These are phyloP conservation scores for Styphnolobium japonicum DNA, from an alignment of 306 rosid genomes.

Conservation along the genomic window DNA sequence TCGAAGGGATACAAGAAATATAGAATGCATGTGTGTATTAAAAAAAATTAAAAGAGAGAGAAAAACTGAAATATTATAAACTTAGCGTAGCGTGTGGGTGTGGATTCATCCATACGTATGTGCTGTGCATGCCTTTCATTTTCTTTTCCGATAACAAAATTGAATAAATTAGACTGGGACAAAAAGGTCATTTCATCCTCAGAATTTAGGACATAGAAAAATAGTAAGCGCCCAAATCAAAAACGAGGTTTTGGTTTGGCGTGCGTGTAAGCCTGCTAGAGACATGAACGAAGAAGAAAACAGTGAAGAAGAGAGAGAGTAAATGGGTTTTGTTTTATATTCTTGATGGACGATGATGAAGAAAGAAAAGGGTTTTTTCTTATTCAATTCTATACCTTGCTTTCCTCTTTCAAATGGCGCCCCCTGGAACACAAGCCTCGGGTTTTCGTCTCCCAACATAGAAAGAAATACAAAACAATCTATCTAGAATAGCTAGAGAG, in stretches of 20 bases:
- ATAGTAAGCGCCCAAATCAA: background rate
- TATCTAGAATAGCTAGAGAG: too few relatives aligned
- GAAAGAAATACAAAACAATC: too few relatives aligned
- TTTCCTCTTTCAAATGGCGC: constrained; percentile 27
- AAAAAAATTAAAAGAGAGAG: background rate
- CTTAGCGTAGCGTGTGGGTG: constrained; percentile 17
- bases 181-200: background rate
- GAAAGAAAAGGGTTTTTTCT: background rate
- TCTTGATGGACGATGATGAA: background rate
- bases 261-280: background rate
- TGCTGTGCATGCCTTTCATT: background rate
- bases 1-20: background rate
- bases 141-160: background rate
- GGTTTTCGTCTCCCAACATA: constrained; percentile 1
- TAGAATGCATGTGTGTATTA: background rate
- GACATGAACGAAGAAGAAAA: background rate
- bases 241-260: background rate
- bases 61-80: too few relatives aligned
- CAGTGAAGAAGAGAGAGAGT: background rate
- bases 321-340: background rate
- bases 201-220: background rate
- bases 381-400: background rate
- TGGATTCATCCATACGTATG: background rate
- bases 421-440: background rate
- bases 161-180: background rate